These are phyloP conservation scores for Leersia perrieri DNA, from an alignment of 176 grass and related monocot species.

Conservation along the genomic window DNA sequence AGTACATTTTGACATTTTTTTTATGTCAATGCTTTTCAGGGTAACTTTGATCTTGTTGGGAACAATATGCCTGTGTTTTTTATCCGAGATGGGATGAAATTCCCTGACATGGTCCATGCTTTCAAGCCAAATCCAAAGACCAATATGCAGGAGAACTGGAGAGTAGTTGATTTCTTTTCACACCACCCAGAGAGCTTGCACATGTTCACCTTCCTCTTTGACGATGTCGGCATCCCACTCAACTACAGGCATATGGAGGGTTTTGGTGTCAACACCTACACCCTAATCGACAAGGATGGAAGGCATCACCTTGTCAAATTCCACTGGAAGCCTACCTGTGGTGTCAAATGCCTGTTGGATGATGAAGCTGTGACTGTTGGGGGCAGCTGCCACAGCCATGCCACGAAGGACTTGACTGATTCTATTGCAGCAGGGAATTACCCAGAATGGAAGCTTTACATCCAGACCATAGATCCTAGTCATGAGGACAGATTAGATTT, in stretches of 20 bases:
- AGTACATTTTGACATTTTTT: slow-evolving; percentile 6
- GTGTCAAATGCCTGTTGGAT: slow-evolving; percentile 77
- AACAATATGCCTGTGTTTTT: slow-evolving; percentile 98
- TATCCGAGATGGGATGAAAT: slow-evolving; percentile 92
- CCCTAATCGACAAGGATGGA: slow-evolving; percentile 66
- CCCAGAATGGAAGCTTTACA: slow-evolving; percentile 85
- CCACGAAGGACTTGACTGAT: slow-evolving; percentile 82
- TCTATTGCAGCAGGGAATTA: slow-evolving; percentile 74
- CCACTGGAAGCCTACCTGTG: slow-evolving; percentile 89
- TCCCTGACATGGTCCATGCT: slow-evolving; percentile 94
- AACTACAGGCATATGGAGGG: slow-evolving; percentile 96
- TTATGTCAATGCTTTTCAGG: slow-evolving; percentile 42
- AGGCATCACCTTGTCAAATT: slow-evolving; percentile 82
- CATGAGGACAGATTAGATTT: slow-evolving; percentile 83
- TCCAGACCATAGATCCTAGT: slow-evolving; percentile 66
- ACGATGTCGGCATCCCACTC: slow-evolving; percentile 80
- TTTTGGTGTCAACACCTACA: slow-evolving; percentile 89
- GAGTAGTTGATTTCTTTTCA: slow-evolving; percentile 87
- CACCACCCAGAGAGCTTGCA: slow-evolving; percentile 92
- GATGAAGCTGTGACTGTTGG: slow-evolving; percentile 80
- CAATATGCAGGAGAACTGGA: slow-evolving; percentile 88
- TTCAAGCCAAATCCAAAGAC: slow-evolving; percentile 91
- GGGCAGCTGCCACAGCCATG: slow-evolving; percentile 75
- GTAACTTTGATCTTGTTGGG: slow-evolving; percentile 90
- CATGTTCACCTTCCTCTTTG: slow-evolving; percentile 91